Percentiles rank a stretch among this genome's conserved stretches.
Conservation (phyloP, 306 rosid genomes). For the Rosa chinensis region DNA sequence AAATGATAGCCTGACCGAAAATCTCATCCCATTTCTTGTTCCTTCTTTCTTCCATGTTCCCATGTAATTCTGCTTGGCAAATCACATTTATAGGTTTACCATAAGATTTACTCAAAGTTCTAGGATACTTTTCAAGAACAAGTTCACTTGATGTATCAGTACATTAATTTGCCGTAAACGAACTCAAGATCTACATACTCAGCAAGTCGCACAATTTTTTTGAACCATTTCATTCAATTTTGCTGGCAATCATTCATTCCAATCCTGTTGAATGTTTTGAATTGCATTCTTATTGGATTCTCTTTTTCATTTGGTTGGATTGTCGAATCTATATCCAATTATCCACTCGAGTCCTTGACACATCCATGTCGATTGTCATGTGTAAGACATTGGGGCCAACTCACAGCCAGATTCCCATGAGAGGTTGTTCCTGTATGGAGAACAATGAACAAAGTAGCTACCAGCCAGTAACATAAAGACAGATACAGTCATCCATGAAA, state of each 20-base stretch:
- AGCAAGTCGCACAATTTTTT: not conserved
- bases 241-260: not conserved
- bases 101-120: not conserved
- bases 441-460: not conserved
- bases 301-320: not conserved
- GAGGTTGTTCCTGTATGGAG: not conserved
- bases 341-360: not conserved
- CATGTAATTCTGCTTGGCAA: not conserved
- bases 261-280: not conserved
- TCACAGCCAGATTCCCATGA: constrained; percentile 1
- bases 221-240: not conserved
- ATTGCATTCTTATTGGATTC: not conserved
- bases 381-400: not conserved
- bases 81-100: not conserved
- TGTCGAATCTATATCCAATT: constrained; percentile 2
- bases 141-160: not conserved
- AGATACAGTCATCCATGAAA: not conserved
- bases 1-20: not conserved
- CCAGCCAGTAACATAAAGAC: not conserved
- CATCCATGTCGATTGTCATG: not conserved
- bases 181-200: no score
- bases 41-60: not conserved
- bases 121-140: not conserved
- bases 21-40: not conserved
- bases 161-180: not conserved